Conservation (phyloP, 352 stramenopile species). For the Elongisporangium senticosum region DNA sequence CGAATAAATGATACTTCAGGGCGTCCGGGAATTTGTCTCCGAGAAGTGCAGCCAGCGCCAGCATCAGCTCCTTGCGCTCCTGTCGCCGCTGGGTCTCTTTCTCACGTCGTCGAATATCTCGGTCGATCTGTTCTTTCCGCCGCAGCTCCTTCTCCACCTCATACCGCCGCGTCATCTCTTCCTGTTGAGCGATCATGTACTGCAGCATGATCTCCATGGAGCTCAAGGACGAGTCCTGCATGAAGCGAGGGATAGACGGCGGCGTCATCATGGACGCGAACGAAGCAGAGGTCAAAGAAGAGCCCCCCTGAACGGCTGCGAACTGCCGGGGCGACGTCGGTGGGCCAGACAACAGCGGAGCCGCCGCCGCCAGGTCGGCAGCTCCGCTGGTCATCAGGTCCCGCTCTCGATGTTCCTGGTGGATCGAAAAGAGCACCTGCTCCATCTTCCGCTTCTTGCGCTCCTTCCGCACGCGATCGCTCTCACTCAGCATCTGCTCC, state of each 20-base stretch:
- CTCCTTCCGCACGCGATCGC: constrained; percentile 45
- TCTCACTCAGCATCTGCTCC: constrained; percentile 46
- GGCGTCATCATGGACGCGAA: neutral
- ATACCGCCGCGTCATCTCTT: constrained; percentile 24
- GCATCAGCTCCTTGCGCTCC: constrained; percentile 53
- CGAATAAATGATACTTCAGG: constrained; percentile 30
- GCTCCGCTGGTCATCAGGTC: constrained; percentile 6
- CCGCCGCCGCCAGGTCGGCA: neutral
- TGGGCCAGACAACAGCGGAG: neutral
- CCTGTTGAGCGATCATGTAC: constrained; percentile 48
- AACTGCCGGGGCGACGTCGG: neutral
- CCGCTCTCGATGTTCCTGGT: constrained; percentile 39
- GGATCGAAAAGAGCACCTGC: constrained; percentile 40
- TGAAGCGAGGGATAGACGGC: neutral
- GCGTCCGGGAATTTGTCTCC: constrained; percentile 37
- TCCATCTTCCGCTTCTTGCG: constrained; percentile 63
- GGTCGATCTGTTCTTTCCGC: constrained; percentile 16
- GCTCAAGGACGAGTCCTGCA: constrained; percentile 14
- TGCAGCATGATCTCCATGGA: constrained; percentile 49
- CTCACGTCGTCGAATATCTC: constrained; percentile 21
- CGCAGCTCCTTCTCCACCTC: constrained; percentile 28
- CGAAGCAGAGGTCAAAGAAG: neutral
- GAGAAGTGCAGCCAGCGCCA: constrained; percentile 37
- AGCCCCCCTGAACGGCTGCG: neutral
- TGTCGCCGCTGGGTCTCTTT: constrained; percentile 26